phyloP scores from a whole-genome alignment of 2,329 filamentous ascomycete species.

The Pseudogymnoascus sp. region DNA sequence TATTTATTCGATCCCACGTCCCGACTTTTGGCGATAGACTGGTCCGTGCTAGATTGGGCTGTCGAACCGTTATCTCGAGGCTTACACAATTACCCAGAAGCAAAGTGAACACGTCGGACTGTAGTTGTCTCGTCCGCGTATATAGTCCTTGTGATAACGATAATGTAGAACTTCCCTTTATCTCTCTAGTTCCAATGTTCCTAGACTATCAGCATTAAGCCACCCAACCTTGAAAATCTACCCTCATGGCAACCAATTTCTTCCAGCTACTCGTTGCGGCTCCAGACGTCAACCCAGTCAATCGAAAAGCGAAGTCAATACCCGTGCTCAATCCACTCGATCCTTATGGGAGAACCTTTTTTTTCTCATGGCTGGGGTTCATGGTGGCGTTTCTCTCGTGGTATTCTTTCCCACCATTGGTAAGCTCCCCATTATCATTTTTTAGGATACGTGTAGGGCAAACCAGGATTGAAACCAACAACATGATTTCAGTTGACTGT shows the following conservation, averaged over 20 bases:
- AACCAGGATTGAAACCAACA: not conserved
- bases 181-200: not conserved
- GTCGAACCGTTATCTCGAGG: not conserved
- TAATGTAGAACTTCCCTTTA: not conserved
- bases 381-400: constrained; percentile 73
- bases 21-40: not conserved
- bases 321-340: constrained; percentile 69
- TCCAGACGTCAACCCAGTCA: constrained; percentile 74
- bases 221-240: not conserved
- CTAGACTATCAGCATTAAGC: not conserved
- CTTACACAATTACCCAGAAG: not conserved
- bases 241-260: constrained; percentile 26
- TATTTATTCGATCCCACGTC: not conserved
- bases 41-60: not conserved
- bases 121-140: not conserved
- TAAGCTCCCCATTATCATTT: not conserved
- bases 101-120: not conserved
- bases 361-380: constrained; percentile 79
- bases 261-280: constrained; percentile 24
- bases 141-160: not conserved
- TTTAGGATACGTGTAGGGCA: not conserved
- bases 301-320: constrained; percentile 68
- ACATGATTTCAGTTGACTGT: constrained; percentile 45
- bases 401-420: not conserved
- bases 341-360: constrained; percentile 73